Conservation (phyloP, 768 basidiomycete genomes). For the Calocybe gangraenosa region DNA sequence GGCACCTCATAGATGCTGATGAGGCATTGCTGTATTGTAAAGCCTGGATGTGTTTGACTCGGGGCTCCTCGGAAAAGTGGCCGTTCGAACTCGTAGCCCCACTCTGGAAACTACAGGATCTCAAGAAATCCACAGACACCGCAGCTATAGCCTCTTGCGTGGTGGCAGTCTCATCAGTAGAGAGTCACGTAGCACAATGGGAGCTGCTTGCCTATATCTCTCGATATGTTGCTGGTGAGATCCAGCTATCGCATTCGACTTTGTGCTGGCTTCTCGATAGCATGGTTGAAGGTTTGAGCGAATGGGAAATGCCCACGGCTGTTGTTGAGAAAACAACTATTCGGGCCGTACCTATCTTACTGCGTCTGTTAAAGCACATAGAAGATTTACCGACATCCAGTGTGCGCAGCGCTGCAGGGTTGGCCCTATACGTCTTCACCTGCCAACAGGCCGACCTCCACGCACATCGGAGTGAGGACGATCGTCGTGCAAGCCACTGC, state of each 20-base stretch:
- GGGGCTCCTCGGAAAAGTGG: constrained; percentile 30
- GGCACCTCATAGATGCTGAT: constrained; percentile 31
- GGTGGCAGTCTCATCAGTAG: constrained; percentile 30
- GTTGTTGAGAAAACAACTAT: constrained; percentile 30
- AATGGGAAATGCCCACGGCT: constrained; percentile 33
- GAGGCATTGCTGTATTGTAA: constrained; percentile 34
- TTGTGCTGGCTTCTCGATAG: constrained; percentile 36
- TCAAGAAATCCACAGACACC: constrained; percentile 23
- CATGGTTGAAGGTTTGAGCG: constrained; percentile 30
- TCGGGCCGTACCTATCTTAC: constrained; percentile 30
- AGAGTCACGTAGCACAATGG: constrained; percentile 30
- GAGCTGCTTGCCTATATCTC: constrained; percentile 30
- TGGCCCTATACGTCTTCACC: constrained; percentile 29
- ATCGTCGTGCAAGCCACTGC: constrained; percentile 25
- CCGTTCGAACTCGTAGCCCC: constrained; percentile 30
- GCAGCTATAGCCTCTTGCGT: constrained; percentile 33
- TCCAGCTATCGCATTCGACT: constrained; percentile 26
- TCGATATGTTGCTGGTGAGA: constrained; percentile 25
- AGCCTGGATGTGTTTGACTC: constrained; percentile 36
- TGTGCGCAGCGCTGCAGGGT: constrained; percentile 25
- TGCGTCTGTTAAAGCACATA: constrained; percentile 28
- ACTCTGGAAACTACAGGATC: constrained; percentile 28
- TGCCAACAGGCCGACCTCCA: constrained; percentile 21
- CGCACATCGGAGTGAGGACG: constrained; percentile 24
- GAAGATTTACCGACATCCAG: constrained; percentile 24